Base-by-base conservation (phyloP, 1,139 yeast genomes). In the Scheffersomyces illinoinensis region DNA sequence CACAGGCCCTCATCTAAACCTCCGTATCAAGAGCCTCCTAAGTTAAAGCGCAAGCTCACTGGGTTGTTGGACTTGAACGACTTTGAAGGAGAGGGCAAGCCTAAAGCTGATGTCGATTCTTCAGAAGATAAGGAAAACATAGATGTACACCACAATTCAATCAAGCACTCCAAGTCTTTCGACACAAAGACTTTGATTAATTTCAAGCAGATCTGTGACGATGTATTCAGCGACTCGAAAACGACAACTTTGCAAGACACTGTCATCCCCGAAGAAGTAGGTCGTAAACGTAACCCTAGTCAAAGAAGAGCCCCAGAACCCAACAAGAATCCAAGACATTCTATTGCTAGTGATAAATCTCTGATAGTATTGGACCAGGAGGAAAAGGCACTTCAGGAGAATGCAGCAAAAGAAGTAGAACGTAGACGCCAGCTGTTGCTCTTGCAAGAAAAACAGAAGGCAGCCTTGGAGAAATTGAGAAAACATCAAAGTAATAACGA, bases 391-490 rank as follows among this genome's bases (percentile, higher is more conserved):
- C 64, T 61, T 52, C 54, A 62, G 52, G 54, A 55, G 20, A 47
- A 53, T 43, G 43, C 50, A 19, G 60, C 57, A 26, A 55, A 57
- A 53, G 61, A 58, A 49, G 63, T 60, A 6, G 71, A 69, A 54
- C 63, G 64, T 48, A 66, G 61, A 52, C 62, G 71, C 18, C 76
- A 73, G 58, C 65, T 74, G 3, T 52, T 58, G 5, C 50, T 72
- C 6, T 64, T 76, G 21, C 68, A 68, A 47, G 72, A 71, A 57
- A 71, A 71, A 54, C 81, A 77, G 65, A 70, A 65, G 53, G 69
- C 70, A 53, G 80, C 80, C 0, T 62, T 72, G 26, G 72, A 69
- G 55, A 73, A 72, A 61, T 67, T 79, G 26, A 66, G 69, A 54
- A 71, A 70, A 47, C 78, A 70, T 60, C 70, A 73, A 50, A 71